These are phyloP conservation scores for Cantharellus anzutake DNA, from an alignment of 768 basidiomycete genomes.

Conservation along the genomic window DNA sequence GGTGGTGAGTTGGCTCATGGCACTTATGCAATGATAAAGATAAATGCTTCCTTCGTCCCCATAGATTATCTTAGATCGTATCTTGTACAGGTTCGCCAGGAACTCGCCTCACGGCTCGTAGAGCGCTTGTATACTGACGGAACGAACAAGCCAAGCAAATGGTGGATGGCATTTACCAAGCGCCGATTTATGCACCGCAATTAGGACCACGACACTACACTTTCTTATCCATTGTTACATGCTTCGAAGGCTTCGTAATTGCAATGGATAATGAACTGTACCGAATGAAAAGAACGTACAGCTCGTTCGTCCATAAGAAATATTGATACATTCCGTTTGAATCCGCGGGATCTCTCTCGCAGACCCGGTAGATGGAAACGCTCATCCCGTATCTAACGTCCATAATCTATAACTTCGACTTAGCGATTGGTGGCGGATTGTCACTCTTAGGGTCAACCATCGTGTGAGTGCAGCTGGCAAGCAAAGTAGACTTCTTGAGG, in stretches of 20 bases:
- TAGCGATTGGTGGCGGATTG: too few relatives aligned
- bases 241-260: too few relatives aligned
- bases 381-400: too few relatives aligned
- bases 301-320: too few relatives aligned
- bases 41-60: not conserved
- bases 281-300: too few relatives aligned
- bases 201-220: conserved; percentile 23
- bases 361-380: too few relatives aligned
- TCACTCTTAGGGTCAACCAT: not conserved
- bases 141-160: conserved; percentile 89
- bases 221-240: too few relatives aligned
- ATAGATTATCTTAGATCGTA: conserved; percentile 81
- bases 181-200: conserved; percentile 90
- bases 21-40: not conserved
- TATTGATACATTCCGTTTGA: too few relatives aligned
- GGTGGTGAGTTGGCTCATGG: conserved; percentile 36
- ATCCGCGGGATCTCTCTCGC: too few relatives aligned
- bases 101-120: conserved; percentile 68
- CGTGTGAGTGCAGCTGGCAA: not conserved
- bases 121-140: conserved; percentile 87
- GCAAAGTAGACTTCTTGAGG: not conserved
- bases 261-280: too few relatives aligned
- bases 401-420: too few relatives aligned
- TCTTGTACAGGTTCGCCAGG: conserved; percentile 82
- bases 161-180: conserved; percentile 99